Percentiles rank a stretch among this genome's conserved stretches.
These are phyloP conservation scores for Trametes meyenii DNA, from an alignment of 768 basidiomycete species.

Conservation along the genomic window DNA sequence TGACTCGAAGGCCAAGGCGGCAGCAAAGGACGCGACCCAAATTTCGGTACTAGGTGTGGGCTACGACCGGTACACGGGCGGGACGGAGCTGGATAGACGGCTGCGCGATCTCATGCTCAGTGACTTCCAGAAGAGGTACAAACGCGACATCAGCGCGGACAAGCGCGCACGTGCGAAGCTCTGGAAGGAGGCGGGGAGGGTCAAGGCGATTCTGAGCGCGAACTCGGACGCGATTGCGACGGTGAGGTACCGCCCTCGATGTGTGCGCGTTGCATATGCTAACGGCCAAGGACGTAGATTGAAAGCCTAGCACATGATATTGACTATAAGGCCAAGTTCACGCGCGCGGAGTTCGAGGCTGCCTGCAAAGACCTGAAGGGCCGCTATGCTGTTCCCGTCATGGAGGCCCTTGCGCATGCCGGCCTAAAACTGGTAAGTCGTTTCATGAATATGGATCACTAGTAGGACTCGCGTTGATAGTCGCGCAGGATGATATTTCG, in stretches of 20 bases:
- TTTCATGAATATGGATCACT: no score
- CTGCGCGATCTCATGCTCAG: constrained; percentile 79
- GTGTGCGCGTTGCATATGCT: constrained; percentile 4
- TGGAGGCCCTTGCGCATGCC: constrained; percentile 69
- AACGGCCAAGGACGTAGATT: constrained; percentile 47
- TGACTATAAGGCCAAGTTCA: constrained; percentile 82
- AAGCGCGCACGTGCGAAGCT: constrained; percentile 89
- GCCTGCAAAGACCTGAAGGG: constrained; percentile 66
- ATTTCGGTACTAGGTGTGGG: constrained; percentile 83
- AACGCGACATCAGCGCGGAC: constrained; percentile 69
- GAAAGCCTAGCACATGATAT: constrained; percentile 91
- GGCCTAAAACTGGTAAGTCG: constrained; percentile 64
- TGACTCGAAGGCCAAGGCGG: constrained; percentile 49
- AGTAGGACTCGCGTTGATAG: background rate
- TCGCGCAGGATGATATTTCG: constrained; percentile 69
- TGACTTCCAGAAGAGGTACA: constrained; percentile 73
- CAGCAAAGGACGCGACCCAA: constrained; percentile 56
- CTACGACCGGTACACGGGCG: constrained; percentile 75
- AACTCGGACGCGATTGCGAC: constrained; percentile 78
- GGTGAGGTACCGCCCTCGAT: constrained; percentile 46
- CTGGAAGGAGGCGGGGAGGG: constrained; percentile 89
- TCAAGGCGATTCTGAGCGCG: constrained; percentile 92
- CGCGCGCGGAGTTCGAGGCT: constrained; percentile 77
- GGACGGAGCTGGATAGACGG: constrained; percentile 82
- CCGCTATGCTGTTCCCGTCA: constrained; percentile 70